A percentile compares a stretch with the other conserved stretches of the same genome.
Conservation (phyloP, 2,329 filamentous ascomycete genomes). For the Chrysosporium keratinophilum region DNA sequence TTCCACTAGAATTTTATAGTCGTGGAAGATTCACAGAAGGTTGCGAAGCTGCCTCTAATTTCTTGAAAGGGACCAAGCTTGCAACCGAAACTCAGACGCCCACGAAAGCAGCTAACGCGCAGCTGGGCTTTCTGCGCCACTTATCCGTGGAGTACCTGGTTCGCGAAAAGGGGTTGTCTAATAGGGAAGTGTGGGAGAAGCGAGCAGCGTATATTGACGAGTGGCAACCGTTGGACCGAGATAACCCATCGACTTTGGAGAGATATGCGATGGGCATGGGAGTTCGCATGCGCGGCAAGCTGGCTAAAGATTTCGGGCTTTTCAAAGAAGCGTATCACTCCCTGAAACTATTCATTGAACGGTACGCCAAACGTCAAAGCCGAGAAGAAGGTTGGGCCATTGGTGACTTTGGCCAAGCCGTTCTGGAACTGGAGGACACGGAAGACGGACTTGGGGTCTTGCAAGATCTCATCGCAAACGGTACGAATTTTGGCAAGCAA, state of each 20-base stretch:
- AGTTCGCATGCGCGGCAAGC: slow-evolving; percentile 7
- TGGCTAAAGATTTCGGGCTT: slow-evolving; percentile 10
- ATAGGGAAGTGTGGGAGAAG: slow-evolving; percentile 6
- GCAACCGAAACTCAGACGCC: background rate
- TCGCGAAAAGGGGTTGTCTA: background rate
- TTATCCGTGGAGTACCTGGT: slow-evolving; percentile 2
- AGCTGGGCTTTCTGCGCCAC: slow-evolving; percentile 2
- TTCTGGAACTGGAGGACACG: slow-evolving; percentile 7
- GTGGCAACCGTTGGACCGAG: slow-evolving; percentile 3
- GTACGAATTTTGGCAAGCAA: background rate
- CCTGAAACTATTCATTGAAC: slow-evolving; percentile 9
- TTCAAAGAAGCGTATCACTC: slow-evolving; percentile 9
- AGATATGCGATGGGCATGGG: slow-evolving; percentile 8
- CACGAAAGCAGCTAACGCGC: slow-evolving; percentile 5
- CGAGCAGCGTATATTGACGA: slow-evolving; percentile 5
- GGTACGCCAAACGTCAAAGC: slow-evolving; percentile 7
- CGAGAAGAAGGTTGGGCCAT: slow-evolving; percentile 10
- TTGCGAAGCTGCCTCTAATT: slow-evolving; percentile 6
- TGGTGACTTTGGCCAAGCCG: slow-evolving; percentile 6
- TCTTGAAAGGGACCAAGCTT: background rate
- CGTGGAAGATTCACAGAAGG: slow-evolving; percentile 3
- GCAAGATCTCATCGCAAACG: background rate
- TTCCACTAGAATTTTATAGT: slow-evolving; percentile 9
- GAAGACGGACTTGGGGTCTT: background rate
- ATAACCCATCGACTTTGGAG: slow-evolving; percentile 7